Evolutionary conservation across 1,284 basidiomycete species (phyloP).

Genomic region (Sanghuangporus baumii): DNA sequence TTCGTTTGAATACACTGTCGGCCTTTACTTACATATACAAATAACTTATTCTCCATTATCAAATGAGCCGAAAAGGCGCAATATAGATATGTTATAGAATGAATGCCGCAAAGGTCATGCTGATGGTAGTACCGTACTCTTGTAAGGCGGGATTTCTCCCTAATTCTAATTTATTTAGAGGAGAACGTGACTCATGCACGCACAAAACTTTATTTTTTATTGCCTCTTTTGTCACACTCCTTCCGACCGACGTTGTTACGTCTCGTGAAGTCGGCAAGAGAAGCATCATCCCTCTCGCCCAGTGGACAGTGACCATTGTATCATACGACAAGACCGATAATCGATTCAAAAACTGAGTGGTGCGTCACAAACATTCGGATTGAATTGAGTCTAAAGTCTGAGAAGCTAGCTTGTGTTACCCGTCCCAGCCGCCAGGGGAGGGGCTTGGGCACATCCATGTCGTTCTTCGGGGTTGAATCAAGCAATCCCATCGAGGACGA

Average conservation of each 20-base stretch:
- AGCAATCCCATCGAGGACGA: constrained; percentile 58
- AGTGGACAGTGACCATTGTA: background rate
- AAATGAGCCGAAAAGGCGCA: no score
- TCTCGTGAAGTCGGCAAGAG: background rate
- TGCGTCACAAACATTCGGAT: background rate
- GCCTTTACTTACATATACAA: no score
- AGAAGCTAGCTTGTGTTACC: background rate
- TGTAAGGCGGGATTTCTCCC: background rate
- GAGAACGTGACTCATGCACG: background rate
- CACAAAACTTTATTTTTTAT: background rate
- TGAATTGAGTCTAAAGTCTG: background rate
- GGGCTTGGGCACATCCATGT: constrained; percentile 39
- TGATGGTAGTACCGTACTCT: no score
- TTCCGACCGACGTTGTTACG: background rate
- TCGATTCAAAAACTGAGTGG: background rate
- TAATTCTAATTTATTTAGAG: background rate
- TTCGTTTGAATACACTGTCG: background rate
- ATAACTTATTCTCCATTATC: no score
- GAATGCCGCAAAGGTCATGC: no score
- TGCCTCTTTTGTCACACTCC: background rate
- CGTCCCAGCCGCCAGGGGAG: background rate
- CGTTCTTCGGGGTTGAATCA: constrained; percentile 71
- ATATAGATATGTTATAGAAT: no score
- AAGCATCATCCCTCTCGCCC: background rate
- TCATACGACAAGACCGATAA: background rate